A percentile compares a stretch with the other conserved stretches of the same genome.
phyloP scores from a whole-genome alignment of 768 basidiomycete genomes.

The Phlebiopsis flavidoalba region DNA sequence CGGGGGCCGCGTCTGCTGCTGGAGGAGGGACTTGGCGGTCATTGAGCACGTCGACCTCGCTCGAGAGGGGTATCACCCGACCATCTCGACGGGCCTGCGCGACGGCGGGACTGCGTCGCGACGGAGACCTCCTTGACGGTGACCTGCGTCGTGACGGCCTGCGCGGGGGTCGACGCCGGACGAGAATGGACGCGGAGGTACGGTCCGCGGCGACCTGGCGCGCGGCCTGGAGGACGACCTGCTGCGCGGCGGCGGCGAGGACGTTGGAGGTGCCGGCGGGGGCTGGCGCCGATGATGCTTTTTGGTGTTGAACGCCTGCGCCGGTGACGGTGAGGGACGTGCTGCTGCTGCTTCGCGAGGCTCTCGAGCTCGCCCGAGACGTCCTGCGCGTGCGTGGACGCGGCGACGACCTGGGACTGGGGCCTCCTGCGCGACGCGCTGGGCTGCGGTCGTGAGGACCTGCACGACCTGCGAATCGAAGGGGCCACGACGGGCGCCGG shows the following conservation, averaged over 20 bases:
- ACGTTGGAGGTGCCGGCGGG: slow-evolving; percentile 41
- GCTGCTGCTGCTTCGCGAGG: slow-evolving; percentile 77
- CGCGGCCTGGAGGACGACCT: slow-evolving; percentile 76
- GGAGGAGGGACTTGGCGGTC: slow-evolving; percentile 53
- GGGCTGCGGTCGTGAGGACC: slow-evolving; percentile 71
- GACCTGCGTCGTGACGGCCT: slow-evolving; percentile 29
- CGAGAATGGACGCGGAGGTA: slow-evolving; percentile 37
- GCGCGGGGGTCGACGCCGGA: slow-evolving; percentile 34
- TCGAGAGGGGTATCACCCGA: slow-evolving; percentile 65
- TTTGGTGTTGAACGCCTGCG: slow-evolving; percentile 69
- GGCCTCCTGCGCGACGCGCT: slow-evolving; percentile 73
- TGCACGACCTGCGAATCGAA: slow-evolving; percentile 73
- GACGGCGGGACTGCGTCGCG: slow-evolving; percentile 70
- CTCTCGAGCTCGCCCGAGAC: slow-evolving; percentile 46
- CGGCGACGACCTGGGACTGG: slow-evolving; percentile 59
- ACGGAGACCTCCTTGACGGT: slow-evolving; percentile 55
- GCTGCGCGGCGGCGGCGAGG: slow-evolving; percentile 72
- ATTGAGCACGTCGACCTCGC: slow-evolving; percentile 79
- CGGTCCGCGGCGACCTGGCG: slow-evolving; percentile 52
- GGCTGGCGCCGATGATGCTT: slow-evolving; percentile 41
- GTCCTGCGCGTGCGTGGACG: slow-evolving; percentile 31
- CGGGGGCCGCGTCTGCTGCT: slow-evolving; percentile 35
- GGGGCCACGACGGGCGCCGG: slow-evolving; percentile 35
- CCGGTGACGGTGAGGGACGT: slow-evolving; percentile 70
- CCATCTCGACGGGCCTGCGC: slow-evolving; percentile 78